Evolutionary conservation across 2,329 filamentous ascomycete genomes (phyloP).

Genomic region (Hypoxylon sp.): DNA sequence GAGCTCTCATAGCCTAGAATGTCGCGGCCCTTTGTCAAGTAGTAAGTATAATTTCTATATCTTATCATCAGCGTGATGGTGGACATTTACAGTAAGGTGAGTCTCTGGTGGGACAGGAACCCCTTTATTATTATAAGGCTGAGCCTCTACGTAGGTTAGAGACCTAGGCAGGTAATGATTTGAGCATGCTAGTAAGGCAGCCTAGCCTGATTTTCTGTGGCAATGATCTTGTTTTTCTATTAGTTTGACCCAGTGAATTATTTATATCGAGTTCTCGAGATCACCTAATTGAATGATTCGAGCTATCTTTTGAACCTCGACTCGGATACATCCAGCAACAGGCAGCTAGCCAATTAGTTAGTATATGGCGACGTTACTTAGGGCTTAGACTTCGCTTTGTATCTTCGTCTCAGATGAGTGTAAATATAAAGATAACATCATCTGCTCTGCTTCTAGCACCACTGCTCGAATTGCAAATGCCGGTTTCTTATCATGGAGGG

Average conservation of each 20-base stretch:
- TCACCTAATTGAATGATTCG: background rate
- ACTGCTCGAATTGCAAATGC: constrained; percentile 1
- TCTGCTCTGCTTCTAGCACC: background rate
- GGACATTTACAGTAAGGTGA: background rate
- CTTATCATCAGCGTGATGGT: background rate
- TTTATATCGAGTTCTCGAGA: background rate
- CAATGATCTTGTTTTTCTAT: background rate
- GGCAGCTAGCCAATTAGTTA: background rate
- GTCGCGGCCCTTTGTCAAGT: background rate
- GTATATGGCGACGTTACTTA: background rate
- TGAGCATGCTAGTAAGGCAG: background rate
- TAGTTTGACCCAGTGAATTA: background rate
- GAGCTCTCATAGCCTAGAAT: background rate
- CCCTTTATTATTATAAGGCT: background rate
- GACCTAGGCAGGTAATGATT: no score
- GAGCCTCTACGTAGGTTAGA: background rate
- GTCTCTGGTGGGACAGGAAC: background rate
- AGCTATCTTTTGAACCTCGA: background rate
- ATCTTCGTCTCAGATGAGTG: background rate
- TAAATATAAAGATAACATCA: background rate
- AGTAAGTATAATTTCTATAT: background rate
- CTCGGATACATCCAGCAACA: background rate
- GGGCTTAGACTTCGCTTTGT: background rate
- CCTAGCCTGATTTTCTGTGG: background rate
- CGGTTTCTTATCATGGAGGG: background rate